Percentiles rank a stretch among this genome's conserved stretches.
These are phyloP conservation scores for Coccomyxa sp. DNA, from an alignment of 139 green algal genomes.

Conservation along the genomic window DNA sequence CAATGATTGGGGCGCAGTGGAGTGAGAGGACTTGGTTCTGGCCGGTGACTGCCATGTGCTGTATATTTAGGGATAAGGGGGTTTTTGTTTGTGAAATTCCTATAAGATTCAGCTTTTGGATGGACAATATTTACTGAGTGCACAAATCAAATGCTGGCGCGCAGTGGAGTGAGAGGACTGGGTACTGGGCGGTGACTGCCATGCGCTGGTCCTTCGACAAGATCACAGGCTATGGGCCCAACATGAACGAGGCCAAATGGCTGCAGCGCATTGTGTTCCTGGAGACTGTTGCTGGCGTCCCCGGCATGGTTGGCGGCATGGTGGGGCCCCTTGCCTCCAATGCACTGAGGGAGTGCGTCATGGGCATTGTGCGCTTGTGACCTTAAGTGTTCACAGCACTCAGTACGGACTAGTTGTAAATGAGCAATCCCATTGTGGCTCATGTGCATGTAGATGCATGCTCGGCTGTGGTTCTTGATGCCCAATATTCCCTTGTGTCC, in stretches of 20 bases:
- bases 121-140: not conserved
- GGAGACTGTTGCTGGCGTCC: conserved; percentile 85
- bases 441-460: too few relatives aligned
- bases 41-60: not conserved
- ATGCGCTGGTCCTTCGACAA: conserved; percentile 62
- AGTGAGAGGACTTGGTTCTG: not conserved
- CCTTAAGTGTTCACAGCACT: too few relatives aligned
- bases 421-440: too few relatives aligned
- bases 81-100: not conserved
- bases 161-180: conserved; percentile 21
- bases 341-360: too few relatives aligned
- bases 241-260: conserved; percentile 72
- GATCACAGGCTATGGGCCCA: conserved; percentile 55
- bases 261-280: conserved; percentile 82
- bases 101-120: not conserved
- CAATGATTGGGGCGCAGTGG: not conserved
- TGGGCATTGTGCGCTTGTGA: too few relatives aligned
- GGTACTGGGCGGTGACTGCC: conserved; percentile 6
- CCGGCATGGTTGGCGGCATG: conserved; percentile 90
- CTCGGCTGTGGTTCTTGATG: too few relatives aligned
- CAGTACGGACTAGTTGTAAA: too few relatives aligned
- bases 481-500: too few relatives aligned
- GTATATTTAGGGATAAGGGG: not conserved
- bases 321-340: too few relatives aligned
- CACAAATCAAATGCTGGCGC: not conserved